Base-by-base conservation (phyloP, 768 basidiomycete genomes). In the Calocybe indica region DNA sequence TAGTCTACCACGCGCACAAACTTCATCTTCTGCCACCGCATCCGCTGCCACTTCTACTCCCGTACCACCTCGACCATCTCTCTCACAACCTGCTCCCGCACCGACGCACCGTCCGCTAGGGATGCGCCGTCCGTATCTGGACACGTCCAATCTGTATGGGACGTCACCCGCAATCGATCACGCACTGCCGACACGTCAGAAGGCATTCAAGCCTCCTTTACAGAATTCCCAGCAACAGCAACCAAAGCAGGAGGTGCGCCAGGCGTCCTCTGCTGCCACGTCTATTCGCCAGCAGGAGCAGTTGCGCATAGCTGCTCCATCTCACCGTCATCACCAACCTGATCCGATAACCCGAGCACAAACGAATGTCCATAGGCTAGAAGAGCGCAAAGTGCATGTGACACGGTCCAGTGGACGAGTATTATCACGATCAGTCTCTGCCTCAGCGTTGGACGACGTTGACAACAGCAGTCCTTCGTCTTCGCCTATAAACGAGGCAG, bases 171-270 rank as follows among this genome's bases (percentile, higher is more conserved):
- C 22, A 4, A 22, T 22, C 22, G 22, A 12, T n/a, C 54, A 48
- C 7, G 37, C 45, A 4, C 56, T 71, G 11, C 65, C 67, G 1
- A 59, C 54, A 8, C 61, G 55, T 46, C 68, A 62, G 45, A 69
- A 66, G 46, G 57, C 53, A 5, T 72, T 73, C 60, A 70, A 62
- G 39, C 64, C 70, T 6, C 71, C 71, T 3, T 55, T 71, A 28
- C 53, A 63, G 9, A 22, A 22, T 22, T 50, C 57, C 14, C 52
- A 54, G 5, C 54, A 58, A 13, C 57, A 60, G 46, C 52, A 62
- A 2, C 47, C 58, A 5, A 22, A 22, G 22, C 22, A 22, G 22
- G 22, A 22, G 22, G 22, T 22, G 22, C 22, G 22, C 22, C 22
- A 22, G 4, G 22, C 22, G 22, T 22, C 22, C 4, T 22, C 22